Evolutionary conservation across 495 filamentous ascomycete genomes (phyloP).

Genomic region (Penicillium taxi): DNA sequence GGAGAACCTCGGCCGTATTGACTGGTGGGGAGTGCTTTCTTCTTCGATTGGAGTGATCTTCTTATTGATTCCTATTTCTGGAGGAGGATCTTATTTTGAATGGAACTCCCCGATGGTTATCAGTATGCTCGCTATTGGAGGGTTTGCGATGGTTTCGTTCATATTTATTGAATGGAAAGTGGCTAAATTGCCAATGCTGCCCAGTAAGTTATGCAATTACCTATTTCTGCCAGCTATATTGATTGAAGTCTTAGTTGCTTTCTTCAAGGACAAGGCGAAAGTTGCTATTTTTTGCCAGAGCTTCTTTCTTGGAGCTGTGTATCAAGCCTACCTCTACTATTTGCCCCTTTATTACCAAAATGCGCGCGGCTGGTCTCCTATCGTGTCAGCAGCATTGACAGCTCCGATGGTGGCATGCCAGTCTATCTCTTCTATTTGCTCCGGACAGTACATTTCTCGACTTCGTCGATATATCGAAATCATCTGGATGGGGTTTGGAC

Average conservation of each 20-base stretch:
- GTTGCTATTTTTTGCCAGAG: conserved; percentile 49
- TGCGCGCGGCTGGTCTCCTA: conserved; percentile 42
- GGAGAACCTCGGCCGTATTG: conserved; percentile 46
- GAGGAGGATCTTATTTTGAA: conserved; percentile 51
- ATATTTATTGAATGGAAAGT: conserved; percentile 51
- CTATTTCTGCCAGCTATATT: not conserved
- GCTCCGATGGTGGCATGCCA: conserved; percentile 48
- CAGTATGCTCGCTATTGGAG: conserved; percentile 50
- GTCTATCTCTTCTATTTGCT: conserved; percentile 42
- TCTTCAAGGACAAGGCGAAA: conserved; percentile 50
- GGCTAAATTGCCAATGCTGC: conserved; percentile 52
- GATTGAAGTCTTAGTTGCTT: conserved; percentile 29
- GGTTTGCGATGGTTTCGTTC: conserved; percentile 39
- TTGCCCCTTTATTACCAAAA: conserved; percentile 49
- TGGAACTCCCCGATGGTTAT: conserved; percentile 57
- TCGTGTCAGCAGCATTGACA: conserved; percentile 43
- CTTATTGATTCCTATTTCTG: conserved; percentile 54
- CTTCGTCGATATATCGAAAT: conserved; percentile 50
- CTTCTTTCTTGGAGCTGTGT: conserved; percentile 52
- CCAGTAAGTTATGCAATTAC: conserved; percentile 29
- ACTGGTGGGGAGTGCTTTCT: conserved; percentile 45
- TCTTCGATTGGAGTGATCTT: conserved; percentile 49
- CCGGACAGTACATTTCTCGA: conserved; percentile 51
- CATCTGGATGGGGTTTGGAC: conserved; percentile 47
- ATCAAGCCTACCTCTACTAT: conserved; percentile 49